These are phyloP conservation scores for Talaromyces sp. DNA, from an alignment of 2,329 filamentous ascomycete genomes.

Conservation along the genomic window DNA sequence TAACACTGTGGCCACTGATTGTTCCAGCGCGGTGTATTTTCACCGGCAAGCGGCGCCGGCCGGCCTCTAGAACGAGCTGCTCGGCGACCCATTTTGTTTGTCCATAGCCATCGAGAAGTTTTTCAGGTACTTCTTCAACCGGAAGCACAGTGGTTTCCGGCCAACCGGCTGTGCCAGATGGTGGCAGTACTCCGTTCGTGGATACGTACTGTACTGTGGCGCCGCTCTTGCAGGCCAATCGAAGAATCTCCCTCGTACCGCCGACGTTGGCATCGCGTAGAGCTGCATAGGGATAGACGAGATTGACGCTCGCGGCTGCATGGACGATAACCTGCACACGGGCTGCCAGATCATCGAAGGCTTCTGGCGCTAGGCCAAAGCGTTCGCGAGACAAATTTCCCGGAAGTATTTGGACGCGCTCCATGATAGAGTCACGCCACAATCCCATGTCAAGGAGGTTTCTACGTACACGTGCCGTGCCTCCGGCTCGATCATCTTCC, in stretches of 20 bases:
- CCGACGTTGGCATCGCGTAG: constrained; percentile 68
- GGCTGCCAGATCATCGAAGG: constrained; percentile 59
- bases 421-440: constrained; percentile 71
- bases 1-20: constrained; percentile 70
- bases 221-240: constrained; percentile 60
- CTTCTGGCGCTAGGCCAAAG: constrained; percentile 61
- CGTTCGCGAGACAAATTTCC: constrained; percentile 66
- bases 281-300: constrained; percentile 76
- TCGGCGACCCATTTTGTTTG: constrained; percentile 81
- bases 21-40: constrained; percentile 69
- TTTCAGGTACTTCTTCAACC: constrained; percentile 62
- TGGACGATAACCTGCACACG: constrained; percentile 70
- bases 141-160: constrained; percentile 62
- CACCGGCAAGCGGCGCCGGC: constrained; percentile 62
- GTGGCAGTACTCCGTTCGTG: constrained; percentile 72
- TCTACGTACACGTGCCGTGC: constrained; percentile 66
- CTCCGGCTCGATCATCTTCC: constrained; percentile 58
- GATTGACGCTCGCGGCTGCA: constrained; percentile 70
- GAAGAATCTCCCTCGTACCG: constrained; percentile 71
- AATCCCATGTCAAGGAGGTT: constrained; percentile 73
- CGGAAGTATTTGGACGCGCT: constrained; percentile 69
- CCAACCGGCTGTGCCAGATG: constrained; percentile 62
- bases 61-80: constrained; percentile 65
- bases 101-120: constrained; percentile 67
- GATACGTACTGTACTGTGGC: constrained; percentile 74